Evolutionary conservation across 2,329 filamentous ascomycete species (phyloP).

Genomic region (Fusarium lateritium): DNA sequence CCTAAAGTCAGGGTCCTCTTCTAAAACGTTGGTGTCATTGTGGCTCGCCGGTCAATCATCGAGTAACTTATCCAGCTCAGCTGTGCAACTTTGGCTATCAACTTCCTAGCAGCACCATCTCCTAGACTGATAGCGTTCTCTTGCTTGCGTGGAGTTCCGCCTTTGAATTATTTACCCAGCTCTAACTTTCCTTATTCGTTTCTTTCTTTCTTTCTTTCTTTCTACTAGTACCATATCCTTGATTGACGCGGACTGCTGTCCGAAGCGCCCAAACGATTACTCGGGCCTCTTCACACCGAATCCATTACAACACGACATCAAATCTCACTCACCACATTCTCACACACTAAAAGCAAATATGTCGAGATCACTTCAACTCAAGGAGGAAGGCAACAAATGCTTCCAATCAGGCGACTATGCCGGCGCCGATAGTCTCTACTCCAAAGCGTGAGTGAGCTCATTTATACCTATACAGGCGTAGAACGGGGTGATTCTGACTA

Average conservation of each 20-base stretch:
- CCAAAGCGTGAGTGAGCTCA: constrained; percentile 73
- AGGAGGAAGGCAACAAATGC: constrained; percentile 73
- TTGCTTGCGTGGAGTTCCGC: too few species aligned
- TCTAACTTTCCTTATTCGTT: too few species aligned
- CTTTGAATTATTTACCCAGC: background rate
- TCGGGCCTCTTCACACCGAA: background rate
- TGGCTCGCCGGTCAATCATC: constrained; percentile 3
- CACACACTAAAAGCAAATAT: constrained; percentile 37
- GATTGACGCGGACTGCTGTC: background rate
- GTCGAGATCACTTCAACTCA: constrained; percentile 60
- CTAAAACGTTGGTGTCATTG: constrained; percentile 21
- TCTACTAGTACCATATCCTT: background rate
- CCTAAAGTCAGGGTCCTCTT: constrained; percentile 14
- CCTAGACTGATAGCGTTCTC: background rate
- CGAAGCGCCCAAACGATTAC: background rate
- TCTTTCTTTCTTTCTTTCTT: background rate
- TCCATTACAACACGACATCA: constrained; percentile 1
- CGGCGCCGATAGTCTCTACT: constrained; percentile 78
- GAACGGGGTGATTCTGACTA: constrained; percentile 21
- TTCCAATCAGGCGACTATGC: constrained; percentile 77
- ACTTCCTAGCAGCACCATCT: background rate
- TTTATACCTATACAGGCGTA: constrained; percentile 5
- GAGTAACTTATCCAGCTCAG: background rate
- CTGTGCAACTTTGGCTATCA: background rate
- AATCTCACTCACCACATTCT: constrained; percentile 7